A percentile compares a stretch with the other conserved stretches of the same genome.
Evolutionary conservation across 2,329 filamentous ascomycete species (phyloP).

Genomic region (Berkeleyomyces rouxiae): DNA sequence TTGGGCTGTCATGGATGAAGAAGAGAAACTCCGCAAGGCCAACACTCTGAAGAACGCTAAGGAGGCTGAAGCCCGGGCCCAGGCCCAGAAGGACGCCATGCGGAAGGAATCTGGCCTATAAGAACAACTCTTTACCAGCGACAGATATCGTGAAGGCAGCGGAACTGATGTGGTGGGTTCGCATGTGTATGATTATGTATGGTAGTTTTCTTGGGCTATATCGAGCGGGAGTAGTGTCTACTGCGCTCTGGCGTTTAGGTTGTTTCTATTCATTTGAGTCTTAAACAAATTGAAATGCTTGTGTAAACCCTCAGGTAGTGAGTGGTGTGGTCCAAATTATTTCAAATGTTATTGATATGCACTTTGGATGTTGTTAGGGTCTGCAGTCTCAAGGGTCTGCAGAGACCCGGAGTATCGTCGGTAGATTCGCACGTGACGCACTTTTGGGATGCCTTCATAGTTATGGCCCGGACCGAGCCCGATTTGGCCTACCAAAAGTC

Average conservation of each 20-base stretch:
- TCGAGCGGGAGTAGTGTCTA: not conserved
- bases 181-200: not conserved
- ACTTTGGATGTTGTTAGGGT: not conserved
- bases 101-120: slow-evolving; percentile 30
- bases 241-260: not conserved
- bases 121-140: slow-evolving; percentile 16
- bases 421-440: slow-evolving; percentile 5
- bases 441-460: not conserved
- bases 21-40: slow-evolving; percentile 27
- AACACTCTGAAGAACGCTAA: slow-evolving; percentile 22
- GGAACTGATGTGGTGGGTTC: not conserved
- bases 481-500: not conserved
- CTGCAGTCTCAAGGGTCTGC: not conserved
- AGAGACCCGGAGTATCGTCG: not conserved
- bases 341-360: too few species aligned
- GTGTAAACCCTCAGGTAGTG: not conserved
- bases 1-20: slow-evolving; percentile 35
- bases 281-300: not conserved
- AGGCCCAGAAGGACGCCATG: slow-evolving; percentile 31
- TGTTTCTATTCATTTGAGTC: not conserved
- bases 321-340: not conserved
- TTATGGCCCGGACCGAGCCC: not conserved
- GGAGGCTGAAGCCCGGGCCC: slow-evolving; percentile 26
- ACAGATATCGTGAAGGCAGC: not conserved
- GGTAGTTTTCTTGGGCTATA: not conserved